Evolutionary conservation across 768 basidiomycete species (phyloP).

Genomic region (Termitomyces sp.): DNA sequence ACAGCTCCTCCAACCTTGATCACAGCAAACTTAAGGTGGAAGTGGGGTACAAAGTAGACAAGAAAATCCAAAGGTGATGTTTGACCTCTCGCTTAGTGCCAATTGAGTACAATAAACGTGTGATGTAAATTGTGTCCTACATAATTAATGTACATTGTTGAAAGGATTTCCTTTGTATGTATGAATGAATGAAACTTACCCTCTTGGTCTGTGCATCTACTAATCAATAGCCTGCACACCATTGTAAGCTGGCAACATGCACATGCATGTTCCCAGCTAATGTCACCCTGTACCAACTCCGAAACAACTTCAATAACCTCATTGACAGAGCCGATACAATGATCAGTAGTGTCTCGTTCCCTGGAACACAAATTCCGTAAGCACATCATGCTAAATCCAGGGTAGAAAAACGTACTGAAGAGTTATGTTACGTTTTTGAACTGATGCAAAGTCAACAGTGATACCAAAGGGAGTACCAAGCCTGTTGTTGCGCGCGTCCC

Average conservation of each 20-base stretch:
- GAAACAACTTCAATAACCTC: slow-evolving; percentile 80
- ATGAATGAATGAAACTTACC: slow-evolving; percentile 35
- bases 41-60: slow-evolving; percentile 81
- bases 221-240: slow-evolving; percentile 83
- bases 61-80: slow-evolving; percentile 96
- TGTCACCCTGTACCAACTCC: slow-evolving; percentile 70
- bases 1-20: slow-evolving; percentile 98
- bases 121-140: slow-evolving; percentile 99
- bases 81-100: slow-evolving; percentile 97
- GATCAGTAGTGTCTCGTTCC: slow-evolving; percentile 92
- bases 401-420: slow-evolving; percentile 72
- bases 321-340: slow-evolving; percentile 88
- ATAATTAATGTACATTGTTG: background rate
- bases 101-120: slow-evolving; percentile 92
- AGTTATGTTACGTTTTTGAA: slow-evolving; percentile 91
- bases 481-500: slow-evolving; percentile 97
- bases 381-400: too few relatives aligned
- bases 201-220: slow-evolving; percentile 74
- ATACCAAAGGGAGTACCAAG: slow-evolving; percentile 96
- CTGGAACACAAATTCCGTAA: slow-evolving; percentile 43
- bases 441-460: slow-evolving; percentile 92
- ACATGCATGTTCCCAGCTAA: slow-evolving; percentile 79
- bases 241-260: slow-evolving; percentile 71
- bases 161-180: background rate
- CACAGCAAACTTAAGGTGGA: slow-evolving; percentile 92